phyloP scores from a whole-genome alignment of 192 early-diverging fungal genomes.

The Linnemannia elongata region DNA sequence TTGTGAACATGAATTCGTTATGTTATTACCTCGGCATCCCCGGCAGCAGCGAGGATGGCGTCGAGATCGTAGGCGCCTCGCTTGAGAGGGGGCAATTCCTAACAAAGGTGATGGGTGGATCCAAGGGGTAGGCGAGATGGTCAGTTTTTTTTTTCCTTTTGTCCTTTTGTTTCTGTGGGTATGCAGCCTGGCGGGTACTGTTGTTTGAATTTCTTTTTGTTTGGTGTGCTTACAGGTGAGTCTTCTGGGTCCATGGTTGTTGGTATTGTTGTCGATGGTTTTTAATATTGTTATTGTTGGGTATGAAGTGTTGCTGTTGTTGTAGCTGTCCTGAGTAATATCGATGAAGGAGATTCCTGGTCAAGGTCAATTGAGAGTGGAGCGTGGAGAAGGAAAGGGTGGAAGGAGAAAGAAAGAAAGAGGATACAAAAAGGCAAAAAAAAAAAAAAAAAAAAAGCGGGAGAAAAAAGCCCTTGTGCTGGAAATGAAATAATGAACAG shows the following conservation, averaged over 20 bases:
- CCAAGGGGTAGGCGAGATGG: neutral
- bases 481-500: too few species aligned
- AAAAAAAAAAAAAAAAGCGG: neutral
- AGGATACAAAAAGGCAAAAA: neutral
- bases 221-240: slow-evolving; percentile 31
- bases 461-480: too few species aligned
- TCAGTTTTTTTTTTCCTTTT: neutral
- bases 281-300: neutral
- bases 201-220: too few species aligned
- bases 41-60: slow-evolving; percentile 51
- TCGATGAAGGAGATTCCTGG: neutral
- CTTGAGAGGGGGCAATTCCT: slow-evolving; percentile 54
- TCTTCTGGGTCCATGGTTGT: slow-evolving; percentile 46
- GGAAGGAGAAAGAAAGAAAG: neutral
- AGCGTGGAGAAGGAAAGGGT: neutral
- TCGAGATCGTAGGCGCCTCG: slow-evolving; percentile 53
- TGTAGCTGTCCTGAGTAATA: neutral
- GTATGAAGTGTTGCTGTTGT: neutral
- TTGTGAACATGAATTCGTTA: neutral
- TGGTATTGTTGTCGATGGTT: neutral
- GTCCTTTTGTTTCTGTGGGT: neutral
- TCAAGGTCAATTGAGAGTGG: neutral
- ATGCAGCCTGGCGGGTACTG: neutral
- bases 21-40: slow-evolving; percentile 31
- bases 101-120: neutral